phyloP scores from a whole-genome alignment of 2,329 filamentous ascomycete species.

The Fusarium lateritium region DNA sequence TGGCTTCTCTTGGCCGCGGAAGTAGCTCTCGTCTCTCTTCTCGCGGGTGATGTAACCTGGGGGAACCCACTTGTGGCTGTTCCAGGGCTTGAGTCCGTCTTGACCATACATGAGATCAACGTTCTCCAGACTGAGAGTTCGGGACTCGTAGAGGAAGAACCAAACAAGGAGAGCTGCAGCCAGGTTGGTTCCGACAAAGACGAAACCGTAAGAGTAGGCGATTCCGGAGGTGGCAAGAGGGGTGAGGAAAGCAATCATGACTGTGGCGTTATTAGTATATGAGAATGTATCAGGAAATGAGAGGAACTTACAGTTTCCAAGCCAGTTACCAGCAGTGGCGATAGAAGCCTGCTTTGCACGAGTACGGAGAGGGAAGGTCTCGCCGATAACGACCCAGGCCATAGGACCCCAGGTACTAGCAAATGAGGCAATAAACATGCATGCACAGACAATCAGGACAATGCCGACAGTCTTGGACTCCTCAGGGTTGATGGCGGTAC shows the following conservation, averaged over 20 bases:
- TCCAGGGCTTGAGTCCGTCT: slow-evolving; percentile 71
- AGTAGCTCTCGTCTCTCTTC: slow-evolving; percentile 52
- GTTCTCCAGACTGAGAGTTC: slow-evolving; percentile 77
- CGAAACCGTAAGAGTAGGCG: slow-evolving; percentile 74
- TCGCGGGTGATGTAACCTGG: slow-evolving; percentile 60
- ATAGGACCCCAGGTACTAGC: slow-evolving; percentile 79
- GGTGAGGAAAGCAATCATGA: slow-evolving; percentile 77
- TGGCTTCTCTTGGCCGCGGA: slow-evolving; percentile 45
- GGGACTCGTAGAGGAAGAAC: slow-evolving; percentile 79
- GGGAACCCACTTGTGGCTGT: slow-evolving; percentile 68
- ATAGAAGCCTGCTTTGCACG: slow-evolving; percentile 69
- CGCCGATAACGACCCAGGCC: slow-evolving; percentile 77
- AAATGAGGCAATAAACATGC: slow-evolving; percentile 82
- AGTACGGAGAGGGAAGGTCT: slow-evolving; percentile 74
- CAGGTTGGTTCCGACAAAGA: slow-evolving; percentile 75
- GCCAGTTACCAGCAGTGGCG: slow-evolving; percentile 69
- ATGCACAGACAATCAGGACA: slow-evolving; percentile 80
- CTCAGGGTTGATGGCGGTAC: slow-evolving; percentile 61
- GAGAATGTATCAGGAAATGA: rapidly evolving
- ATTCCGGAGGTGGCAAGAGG: slow-evolving; percentile 75
- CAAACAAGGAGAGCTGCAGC: slow-evolving; percentile 72
- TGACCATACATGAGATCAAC: slow-evolving; percentile 80
- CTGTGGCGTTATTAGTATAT: slow-evolving; percentile 47
- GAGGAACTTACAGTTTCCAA: slow-evolving; percentile 67
- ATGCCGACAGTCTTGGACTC: slow-evolving; percentile 67